Base-by-base conservation (phyloP, 345 rosid species). In the Melaleuca quinquenervia region DNA sequence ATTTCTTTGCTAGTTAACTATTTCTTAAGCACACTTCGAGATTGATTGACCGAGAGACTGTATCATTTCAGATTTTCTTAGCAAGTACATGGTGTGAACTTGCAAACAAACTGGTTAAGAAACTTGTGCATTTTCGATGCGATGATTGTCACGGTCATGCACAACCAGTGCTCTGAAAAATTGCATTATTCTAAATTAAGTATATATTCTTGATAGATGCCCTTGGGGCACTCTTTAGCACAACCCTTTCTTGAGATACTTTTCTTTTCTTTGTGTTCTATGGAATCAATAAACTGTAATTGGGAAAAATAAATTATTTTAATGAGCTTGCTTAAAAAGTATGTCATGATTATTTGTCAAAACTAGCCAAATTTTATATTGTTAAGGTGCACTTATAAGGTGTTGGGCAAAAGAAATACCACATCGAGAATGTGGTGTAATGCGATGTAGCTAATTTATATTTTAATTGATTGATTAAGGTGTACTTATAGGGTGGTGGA, bases 91-190 rank as follows among this genome's bases (percentile, higher is more conserved):
- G 6, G 29, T 2, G 3, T 21, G 76, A 44, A 64, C 22, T 29
- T 29, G 11, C 45, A 16, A 29, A 32, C 44, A 29, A 29, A 32
- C 20, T 44, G 27, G 14, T 15, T 64, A 29, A 29, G 36, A 29
- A 64, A 29, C 7, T 0, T 0, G 0, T 64, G 11, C 44, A 15
- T 29, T 29, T 64, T 16, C 2, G 8, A 29, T 32, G 76, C 6
- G 1, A 6, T 64, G 76, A 16, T 14, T 62, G 14, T 64, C 0
- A 0, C 4, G 76, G 45, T 29, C 10, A 15, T 64, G 21, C 6
- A 64, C 6, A 64, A 8, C 29, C 16, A 29, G 9, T 53, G 56
- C 8, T 18, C 29, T 29, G 44, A 64, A 64, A 64, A 64, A 29
- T 29, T 64, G 0, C 44, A 29, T 16, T 3, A 0, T 29, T 64